These are phyloP conservation scores for Suillus sp. DNA, from an alignment of 768 basidiomycete species.

Conservation along the genomic window DNA sequence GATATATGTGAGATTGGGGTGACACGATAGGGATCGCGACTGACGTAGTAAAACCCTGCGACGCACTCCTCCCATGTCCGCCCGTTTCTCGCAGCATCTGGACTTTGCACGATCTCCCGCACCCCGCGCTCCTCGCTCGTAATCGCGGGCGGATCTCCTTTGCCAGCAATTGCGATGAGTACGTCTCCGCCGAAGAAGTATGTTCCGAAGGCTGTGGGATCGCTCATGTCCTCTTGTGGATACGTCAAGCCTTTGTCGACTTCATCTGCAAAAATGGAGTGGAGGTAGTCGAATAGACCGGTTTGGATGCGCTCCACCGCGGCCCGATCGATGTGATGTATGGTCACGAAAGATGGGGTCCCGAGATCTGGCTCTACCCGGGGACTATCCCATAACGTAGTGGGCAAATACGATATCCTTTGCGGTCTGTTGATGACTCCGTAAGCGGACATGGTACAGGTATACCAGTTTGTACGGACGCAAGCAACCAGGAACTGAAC, in stretches of 20 bases:
- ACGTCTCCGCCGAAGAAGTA: slow-evolving; percentile 83
- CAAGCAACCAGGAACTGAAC: not conserved
- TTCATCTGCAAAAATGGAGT: slow-evolving; percentile 66
- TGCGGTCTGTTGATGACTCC: slow-evolving; percentile 51
- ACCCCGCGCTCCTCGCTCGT: slow-evolving; percentile 21
- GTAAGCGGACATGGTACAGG: slow-evolving; percentile 66
- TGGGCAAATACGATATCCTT: slow-evolving; percentile 37
- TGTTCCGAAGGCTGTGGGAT: slow-evolving; percentile 57
- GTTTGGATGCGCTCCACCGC: slow-evolving; percentile 31
- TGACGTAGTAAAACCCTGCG: slow-evolving; percentile 79
- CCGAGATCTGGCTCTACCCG: slow-evolving; percentile 26
- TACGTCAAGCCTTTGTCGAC: slow-evolving; percentile 80
- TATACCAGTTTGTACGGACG: not conserved
- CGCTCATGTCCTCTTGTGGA: slow-evolving; percentile 72
- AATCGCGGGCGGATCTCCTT: slow-evolving; percentile 17
- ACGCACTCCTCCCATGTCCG: slow-evolving; percentile 69
- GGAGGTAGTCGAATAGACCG: slow-evolving; percentile 64
- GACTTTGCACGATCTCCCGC: slow-evolving; percentile 26
- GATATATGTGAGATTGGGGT: slow-evolving; percentile 11
- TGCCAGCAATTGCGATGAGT: slow-evolving; percentile 59
- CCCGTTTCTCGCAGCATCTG: slow-evolving; percentile 49
- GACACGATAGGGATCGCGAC: slow-evolving; percentile 26
- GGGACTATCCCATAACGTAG: slow-evolving; percentile 49
- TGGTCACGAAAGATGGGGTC: slow-evolving; percentile 23
- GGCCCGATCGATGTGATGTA: slow-evolving; percentile 41